These are phyloP conservation scores for Entomortierella chlamydospora DNA, from an alignment of 192 early-diverging fungal species.

Conservation along the genomic window DNA sequence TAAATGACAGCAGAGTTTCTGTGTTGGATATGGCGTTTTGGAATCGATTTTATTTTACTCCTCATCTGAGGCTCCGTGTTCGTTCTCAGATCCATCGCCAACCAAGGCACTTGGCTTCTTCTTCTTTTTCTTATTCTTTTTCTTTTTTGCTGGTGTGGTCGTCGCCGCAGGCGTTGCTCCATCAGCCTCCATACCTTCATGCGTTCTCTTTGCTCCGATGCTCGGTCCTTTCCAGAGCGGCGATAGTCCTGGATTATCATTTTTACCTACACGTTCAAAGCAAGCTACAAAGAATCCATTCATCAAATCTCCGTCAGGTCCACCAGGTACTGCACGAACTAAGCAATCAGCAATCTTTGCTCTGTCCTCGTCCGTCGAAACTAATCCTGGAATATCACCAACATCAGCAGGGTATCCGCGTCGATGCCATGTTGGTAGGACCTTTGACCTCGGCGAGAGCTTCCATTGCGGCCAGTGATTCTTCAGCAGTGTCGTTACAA, in stretches of 20 bases:
- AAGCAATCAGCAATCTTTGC: slow-evolving; percentile 57
- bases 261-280: slow-evolving; percentile 75
- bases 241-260: slow-evolving; percentile 14
- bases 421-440: slow-evolving; percentile 84
- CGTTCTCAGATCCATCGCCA: not conserved
- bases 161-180: not conserved
- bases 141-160: not conserved
- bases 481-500: slow-evolving; percentile 79
- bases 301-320: slow-evolving; percentile 83
- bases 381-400: slow-evolving; percentile 51
- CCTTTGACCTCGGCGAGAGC: slow-evolving; percentile 70
- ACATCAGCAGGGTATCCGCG: slow-evolving; percentile 75
- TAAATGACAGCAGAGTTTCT: no score
- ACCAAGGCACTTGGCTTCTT: slow-evolving; percentile 54
- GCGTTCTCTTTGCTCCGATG: slow-evolving; percentile 29
- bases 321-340: slow-evolving; percentile 78
- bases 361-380: slow-evolving; percentile 40
- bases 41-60: not conserved
- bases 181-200: slow-evolving; percentile 10
- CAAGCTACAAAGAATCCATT: slow-evolving; percentile 99
- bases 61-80: not conserved
- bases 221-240: slow-evolving; percentile 27
- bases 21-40: not conserved
- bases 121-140: slow-evolving; percentile 54
- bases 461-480: slow-evolving; percentile 54